A percentile compares a stretch with the other conserved stretches of the same genome.
These are phyloP conservation scores for Globisporangium apiculatum DNA, from an alignment of 352 stramenopile species.

Conservation along the genomic window DNA sequence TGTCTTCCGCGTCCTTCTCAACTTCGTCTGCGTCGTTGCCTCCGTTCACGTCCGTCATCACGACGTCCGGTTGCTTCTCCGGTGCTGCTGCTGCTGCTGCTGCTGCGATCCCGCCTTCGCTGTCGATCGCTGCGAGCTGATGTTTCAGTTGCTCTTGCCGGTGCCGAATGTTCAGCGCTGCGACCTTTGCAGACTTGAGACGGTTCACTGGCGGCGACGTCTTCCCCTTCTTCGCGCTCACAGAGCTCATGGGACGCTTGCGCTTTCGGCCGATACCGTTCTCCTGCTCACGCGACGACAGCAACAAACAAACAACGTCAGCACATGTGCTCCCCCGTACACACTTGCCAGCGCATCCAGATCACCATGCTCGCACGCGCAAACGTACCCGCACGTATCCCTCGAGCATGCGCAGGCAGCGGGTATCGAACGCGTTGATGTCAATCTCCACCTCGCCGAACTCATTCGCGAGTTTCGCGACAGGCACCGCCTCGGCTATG, in stretches of 20 bases:
- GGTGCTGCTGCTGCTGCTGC: not conserved
- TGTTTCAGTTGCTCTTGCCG: slow-evolving; percentile 74
- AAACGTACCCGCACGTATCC: slow-evolving; percentile 80
- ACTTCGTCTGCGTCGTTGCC: slow-evolving; percentile 19
- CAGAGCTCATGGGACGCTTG: slow-evolving; percentile 48
- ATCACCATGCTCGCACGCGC: not conserved
- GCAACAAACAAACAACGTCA: slow-evolving; percentile 4
- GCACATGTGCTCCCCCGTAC: not conserved
- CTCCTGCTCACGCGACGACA: slow-evolving; percentile 34
- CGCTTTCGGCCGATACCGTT: slow-evolving; percentile 84
- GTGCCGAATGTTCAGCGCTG: slow-evolving; percentile 66
- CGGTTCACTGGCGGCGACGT: slow-evolving; percentile 54
- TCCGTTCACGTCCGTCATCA: slow-evolving; percentile 40
- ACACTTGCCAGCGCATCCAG: too few relatives aligned
- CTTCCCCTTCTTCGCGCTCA: slow-evolving; percentile 27
- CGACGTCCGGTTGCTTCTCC: slow-evolving; percentile 31
- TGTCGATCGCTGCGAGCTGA: slow-evolving; percentile 70
- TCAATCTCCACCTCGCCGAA: slow-evolving; percentile 87
- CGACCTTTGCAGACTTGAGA: slow-evolving; percentile 77
- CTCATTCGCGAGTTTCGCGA: slow-evolving; percentile 77
- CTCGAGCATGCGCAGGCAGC: slow-evolving; percentile 85
- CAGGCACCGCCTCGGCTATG: slow-evolving; percentile 81
- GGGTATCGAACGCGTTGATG: slow-evolving; percentile 84
- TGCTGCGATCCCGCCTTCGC: slow-evolving; percentile 13
- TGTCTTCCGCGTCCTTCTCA: slow-evolving; percentile 25